Evolutionary conservation across 768 basidiomycete genomes (phyloP).

Genomic region (Naganishia vaughanmartiniae): DNA sequence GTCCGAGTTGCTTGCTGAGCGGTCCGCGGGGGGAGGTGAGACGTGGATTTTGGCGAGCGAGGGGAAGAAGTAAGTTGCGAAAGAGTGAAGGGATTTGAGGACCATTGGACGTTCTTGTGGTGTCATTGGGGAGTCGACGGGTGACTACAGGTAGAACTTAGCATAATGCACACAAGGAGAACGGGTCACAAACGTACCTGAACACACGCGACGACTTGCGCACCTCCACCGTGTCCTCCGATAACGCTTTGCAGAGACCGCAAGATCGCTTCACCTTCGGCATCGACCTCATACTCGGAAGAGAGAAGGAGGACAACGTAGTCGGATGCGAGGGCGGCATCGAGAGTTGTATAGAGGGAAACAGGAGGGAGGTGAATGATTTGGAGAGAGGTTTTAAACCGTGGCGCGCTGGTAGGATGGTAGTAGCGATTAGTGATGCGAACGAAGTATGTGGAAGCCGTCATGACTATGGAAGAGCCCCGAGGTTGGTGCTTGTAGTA

Average conservation of each 20-base stretch:
- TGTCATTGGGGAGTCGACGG: slow-evolving; percentile 51
- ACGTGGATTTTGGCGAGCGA: slow-evolving; percentile 67
- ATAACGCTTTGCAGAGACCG: slow-evolving; percentile 79
- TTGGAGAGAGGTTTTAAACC: slow-evolving; percentile 87
- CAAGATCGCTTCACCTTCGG: slow-evolving; percentile 81
- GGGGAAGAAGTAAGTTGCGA: slow-evolving; percentile 92
- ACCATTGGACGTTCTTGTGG: slow-evolving; percentile 63
- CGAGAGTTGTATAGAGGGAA: slow-evolving; percentile 71
- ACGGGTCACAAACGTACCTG: slow-evolving; percentile 55
- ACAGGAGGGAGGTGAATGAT: slow-evolving; percentile 74
- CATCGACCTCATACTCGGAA: slow-evolving; percentile 72
- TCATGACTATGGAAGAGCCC: no score
- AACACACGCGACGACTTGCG: slow-evolving; percentile 70
- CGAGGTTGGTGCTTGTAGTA: no score
- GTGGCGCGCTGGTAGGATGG: slow-evolving; percentile 63
- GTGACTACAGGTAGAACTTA: slow-evolving; percentile 29
- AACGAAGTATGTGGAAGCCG: no score
- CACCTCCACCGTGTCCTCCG: slow-evolving; percentile 64
- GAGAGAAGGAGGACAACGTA: slow-evolving; percentile 85
- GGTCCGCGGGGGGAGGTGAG: slow-evolving; percentile 4
- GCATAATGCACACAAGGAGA: not conserved
- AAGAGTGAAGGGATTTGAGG: slow-evolving; percentile 84
- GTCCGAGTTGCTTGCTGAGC: slow-evolving; percentile 57
- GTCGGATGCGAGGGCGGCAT: slow-evolving; percentile 82
- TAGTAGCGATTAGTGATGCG: not conserved